Evolutionary conservation across 208 protist genomes (phyloP).

Genomic region (Borovskyia barvae): DNA sequence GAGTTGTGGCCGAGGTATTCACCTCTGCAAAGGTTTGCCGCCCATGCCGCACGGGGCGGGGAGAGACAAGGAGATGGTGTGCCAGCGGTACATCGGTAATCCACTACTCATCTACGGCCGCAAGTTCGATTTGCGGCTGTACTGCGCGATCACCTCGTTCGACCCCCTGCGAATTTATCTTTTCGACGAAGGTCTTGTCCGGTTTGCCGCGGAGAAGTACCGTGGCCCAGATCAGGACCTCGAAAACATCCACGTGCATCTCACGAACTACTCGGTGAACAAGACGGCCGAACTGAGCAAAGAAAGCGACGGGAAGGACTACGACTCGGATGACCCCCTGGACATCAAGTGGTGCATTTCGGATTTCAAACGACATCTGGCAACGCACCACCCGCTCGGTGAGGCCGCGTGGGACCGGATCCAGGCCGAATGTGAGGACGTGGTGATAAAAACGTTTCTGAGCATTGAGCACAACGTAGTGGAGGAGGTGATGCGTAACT

Average conservation of each 20-base stretch:
- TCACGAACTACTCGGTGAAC: constrained; percentile 98
- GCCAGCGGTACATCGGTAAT: constrained; percentile 93
- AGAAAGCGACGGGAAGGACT: constrained; percentile 60
- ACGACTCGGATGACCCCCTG: constrained; percentile 61
- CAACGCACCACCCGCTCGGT: constrained; percentile 48
- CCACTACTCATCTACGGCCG: constrained; percentile 92
- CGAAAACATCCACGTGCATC: constrained; percentile 90
- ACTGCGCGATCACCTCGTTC: constrained; percentile 91
- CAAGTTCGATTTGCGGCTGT: constrained; percentile 96
- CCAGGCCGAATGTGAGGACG: constrained; percentile 68
- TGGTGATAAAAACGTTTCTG: constrained; percentile 92
- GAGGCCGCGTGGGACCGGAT: constrained; percentile 60
- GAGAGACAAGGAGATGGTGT: constrained; percentile 60
- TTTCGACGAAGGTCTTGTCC: constrained; percentile 94
- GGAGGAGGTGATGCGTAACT: constrained; percentile 58
- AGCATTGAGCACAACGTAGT: constrained; percentile 84
- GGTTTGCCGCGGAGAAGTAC: constrained; percentile 94
- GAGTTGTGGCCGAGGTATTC: constrained; percentile 88
- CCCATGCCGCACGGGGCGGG: constrained; percentile 48
- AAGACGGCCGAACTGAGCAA: constrained; percentile 86
- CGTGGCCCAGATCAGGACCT: constrained; percentile 69
- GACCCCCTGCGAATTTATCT: constrained; percentile 91
- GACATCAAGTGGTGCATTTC: constrained; percentile 92
- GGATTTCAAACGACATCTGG: constrained; percentile 69
- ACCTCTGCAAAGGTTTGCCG: constrained; percentile 65